phyloP scores from a whole-genome alignment of 2,329 filamentous ascomycete species.

The Claviceps citrina region DNA sequence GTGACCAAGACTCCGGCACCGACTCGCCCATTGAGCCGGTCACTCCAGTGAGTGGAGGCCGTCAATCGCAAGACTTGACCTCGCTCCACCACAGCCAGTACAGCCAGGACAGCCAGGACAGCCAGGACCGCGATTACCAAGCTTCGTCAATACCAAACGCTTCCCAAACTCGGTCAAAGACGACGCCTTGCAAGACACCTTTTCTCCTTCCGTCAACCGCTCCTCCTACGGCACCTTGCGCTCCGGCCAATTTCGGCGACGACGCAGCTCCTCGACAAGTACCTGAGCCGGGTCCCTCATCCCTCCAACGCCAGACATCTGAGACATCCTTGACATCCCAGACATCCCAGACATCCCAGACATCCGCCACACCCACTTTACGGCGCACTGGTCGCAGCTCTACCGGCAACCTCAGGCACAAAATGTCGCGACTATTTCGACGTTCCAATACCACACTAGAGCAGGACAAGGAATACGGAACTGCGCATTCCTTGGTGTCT shows the following conservation, averaged over 20 bases:
- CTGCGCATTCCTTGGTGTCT: slow-evolving; percentile 9
- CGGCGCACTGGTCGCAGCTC: slow-evolving; percentile 28
- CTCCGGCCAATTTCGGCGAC: neutral
- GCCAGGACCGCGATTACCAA: slow-evolving; percentile 17
- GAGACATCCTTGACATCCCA: no score
- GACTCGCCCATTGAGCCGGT: slow-evolving; percentile 45
- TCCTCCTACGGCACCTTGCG: neutral
- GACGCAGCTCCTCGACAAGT: neutral
- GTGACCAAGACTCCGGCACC: slow-evolving; percentile 41
- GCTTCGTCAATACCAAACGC: slow-evolving; percentile 12
- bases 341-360: neutral
- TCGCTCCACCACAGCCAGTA: slow-evolving; percentile 21
- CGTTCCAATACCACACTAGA: slow-evolving; percentile 23
- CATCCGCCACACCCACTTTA: slow-evolving; percentile 16
- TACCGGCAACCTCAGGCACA: slow-evolving; percentile 31
- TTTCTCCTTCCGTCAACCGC: slow-evolving; percentile 6
- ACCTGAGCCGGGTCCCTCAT: slow-evolving; percentile 4
- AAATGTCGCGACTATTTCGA: slow-evolving; percentile 34
- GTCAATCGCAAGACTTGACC: slow-evolving; percentile 38
- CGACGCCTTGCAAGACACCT: slow-evolving; percentile 6
- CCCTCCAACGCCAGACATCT: slow-evolving; percentile 6
- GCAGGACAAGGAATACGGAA: slow-evolving; percentile 12
- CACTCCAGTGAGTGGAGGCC: slow-evolving; percentile 44
- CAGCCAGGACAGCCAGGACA: neutral
- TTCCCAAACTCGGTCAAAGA: slow-evolving; percentile 6